phyloP scores from a whole-genome alignment of 345 rosid genomes.

The Brassica napus region DNA sequence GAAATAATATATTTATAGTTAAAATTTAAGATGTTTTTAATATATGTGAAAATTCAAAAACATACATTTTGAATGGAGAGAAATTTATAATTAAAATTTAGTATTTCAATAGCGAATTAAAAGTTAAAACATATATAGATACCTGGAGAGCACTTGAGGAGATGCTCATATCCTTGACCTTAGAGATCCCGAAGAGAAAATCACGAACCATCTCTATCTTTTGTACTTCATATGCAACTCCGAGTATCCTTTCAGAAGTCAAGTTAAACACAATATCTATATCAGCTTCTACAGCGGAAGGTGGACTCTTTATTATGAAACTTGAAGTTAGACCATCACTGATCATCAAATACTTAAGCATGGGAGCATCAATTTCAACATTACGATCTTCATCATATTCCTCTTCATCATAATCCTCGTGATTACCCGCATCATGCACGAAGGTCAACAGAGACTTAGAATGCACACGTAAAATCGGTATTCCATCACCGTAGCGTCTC shows the following conservation, averaged over 20 bases:
- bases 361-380: slow-evolving; percentile 12
- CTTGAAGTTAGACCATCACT: background rate
- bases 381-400: background rate
- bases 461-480: slow-evolving; percentile 4
- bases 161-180: background rate
- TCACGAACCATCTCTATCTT: slow-evolving; percentile 12
- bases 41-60: no score
- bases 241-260: background rate
- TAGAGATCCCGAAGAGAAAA: slow-evolving; percentile 7
- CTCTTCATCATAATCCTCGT: background rate
- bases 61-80: no score
- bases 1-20: no score
- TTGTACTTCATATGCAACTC: background rate
- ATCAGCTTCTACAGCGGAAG: background rate
- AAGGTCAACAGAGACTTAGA: background rate
- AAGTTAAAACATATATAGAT: background rate
- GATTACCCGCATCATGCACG: background rate
- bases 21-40: no score
- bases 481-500: background rate
- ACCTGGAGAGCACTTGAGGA: background rate
- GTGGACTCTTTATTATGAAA: background rate
- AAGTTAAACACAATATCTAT: slow-evolving; percentile 2
- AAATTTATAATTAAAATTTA: no score
- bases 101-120: background rate
- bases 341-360: background rate